These are phyloP conservation scores for Melastoma malabathricum DNA, from an alignment of 345 rosid species.

Conservation along the genomic window DNA sequence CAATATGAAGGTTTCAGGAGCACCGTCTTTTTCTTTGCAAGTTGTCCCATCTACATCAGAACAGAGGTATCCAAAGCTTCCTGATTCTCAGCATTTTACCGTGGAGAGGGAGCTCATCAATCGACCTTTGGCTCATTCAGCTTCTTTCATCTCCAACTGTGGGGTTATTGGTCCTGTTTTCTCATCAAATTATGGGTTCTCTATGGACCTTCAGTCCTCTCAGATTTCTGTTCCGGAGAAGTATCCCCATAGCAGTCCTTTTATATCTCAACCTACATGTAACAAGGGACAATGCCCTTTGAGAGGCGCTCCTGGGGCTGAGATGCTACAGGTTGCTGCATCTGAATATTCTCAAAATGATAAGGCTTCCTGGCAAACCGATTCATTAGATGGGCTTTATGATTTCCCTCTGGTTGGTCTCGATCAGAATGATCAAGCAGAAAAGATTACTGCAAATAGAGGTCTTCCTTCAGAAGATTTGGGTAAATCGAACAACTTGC, in stretches of 20 bases:
- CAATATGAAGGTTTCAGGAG: slow-evolving; percentile 36
- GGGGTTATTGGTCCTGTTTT: slow-evolving; percentile 54
- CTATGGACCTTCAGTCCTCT: slow-evolving; percentile 51
- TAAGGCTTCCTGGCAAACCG: slow-evolving; percentile 51
- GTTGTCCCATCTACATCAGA: slow-evolving; percentile 30
- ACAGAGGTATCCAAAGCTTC: slow-evolving; percentile 29
- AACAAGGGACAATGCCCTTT: slow-evolving; percentile 11
- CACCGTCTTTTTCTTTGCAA: slow-evolving; percentile 42
- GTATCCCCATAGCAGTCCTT: slow-evolving; percentile 28
- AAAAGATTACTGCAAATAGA: slow-evolving; percentile 28
- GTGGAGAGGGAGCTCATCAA: slow-evolving; percentile 10
- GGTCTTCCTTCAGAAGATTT: slow-evolving; percentile 37
- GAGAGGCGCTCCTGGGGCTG: slow-evolving; percentile 21
- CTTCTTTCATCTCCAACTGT: slow-evolving; percentile 27
- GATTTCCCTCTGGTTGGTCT: slow-evolving; percentile 36
- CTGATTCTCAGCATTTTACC: slow-evolving; percentile 31
- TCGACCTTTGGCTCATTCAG: slow-evolving; percentile 30
- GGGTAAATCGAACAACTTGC: slow-evolving; percentile 49
- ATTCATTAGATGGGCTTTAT: slow-evolving; percentile 31
- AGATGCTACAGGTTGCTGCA: slow-evolving; percentile 18
- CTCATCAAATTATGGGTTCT: slow-evolving; percentile 68
- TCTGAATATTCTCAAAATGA: slow-evolving; percentile 23
- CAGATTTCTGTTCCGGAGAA: slow-evolving; percentile 35
- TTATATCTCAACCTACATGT: slow-evolving; percentile 36
- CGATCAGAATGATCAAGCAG: slow-evolving; percentile 38